Conservation (phyloP, 169 alveolate genomes). For the Cardiosporidium cionae region DNA sequence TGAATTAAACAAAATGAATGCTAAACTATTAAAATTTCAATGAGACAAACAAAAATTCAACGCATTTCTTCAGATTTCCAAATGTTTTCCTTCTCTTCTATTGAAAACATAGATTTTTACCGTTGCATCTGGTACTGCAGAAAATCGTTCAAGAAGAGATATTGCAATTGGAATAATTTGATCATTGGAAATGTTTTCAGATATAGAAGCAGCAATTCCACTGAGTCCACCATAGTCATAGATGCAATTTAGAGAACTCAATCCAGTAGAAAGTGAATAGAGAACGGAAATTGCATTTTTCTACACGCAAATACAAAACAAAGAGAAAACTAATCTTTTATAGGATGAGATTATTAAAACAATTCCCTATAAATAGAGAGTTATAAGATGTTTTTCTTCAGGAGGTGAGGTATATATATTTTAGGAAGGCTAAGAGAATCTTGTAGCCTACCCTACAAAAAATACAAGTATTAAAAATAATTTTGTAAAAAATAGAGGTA, state of each 20-base stretch:
- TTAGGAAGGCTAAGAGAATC: background rate
- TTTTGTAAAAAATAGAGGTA: background rate
- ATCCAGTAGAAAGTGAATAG: constrained; percentile 64
- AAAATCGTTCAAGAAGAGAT: constrained; percentile 60
- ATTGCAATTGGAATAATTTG: constrained; percentile 63
- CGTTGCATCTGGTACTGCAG: constrained; percentile 22
- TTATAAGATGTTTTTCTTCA: too few relatives aligned
- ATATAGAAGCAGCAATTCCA: constrained; percentile 68
- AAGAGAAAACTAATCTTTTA: too few relatives aligned
- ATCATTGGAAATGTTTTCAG: constrained; percentile 54
- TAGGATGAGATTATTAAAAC: too few relatives aligned
- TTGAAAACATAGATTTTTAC: background rate
- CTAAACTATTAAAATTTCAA: too few relatives aligned
- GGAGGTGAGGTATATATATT: background rate
- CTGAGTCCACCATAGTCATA: constrained; percentile 78
- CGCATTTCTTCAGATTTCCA: too few relatives aligned
- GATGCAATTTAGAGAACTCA: constrained; percentile 59
- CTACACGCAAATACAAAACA: too few relatives aligned
- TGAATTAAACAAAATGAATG: too few relatives aligned
- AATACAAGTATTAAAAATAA: too few relatives aligned
- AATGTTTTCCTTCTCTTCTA: too few relatives aligned
- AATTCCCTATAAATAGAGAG: too few relatives aligned
- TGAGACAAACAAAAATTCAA: too few relatives aligned
- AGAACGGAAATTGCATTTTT: constrained; percentile 63
- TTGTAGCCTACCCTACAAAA: background rate